phyloP scores from a whole-genome alignment of 2,329 filamentous ascomycete species.

The Calonectria multiphialidica region DNA sequence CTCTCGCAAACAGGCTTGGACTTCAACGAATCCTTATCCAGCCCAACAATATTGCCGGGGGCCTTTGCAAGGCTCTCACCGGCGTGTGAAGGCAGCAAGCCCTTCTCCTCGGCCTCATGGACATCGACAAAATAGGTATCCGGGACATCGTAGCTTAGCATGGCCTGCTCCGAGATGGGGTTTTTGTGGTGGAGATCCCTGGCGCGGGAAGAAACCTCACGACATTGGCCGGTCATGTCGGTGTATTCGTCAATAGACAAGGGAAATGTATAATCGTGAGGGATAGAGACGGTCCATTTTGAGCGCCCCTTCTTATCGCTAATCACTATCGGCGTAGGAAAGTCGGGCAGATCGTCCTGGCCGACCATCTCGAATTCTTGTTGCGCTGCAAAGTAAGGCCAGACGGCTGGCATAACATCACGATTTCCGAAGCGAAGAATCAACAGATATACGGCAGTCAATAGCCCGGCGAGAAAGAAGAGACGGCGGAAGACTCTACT shows the following conservation, averaged over 20 bases:
- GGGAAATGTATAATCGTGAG: conserved; percentile 74
- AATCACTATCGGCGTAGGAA: conserved; percentile 79
- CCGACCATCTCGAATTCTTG: conserved; percentile 76
- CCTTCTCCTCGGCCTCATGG: conserved; percentile 74
- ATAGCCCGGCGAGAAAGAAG: conserved; percentile 64
- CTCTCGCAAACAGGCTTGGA: conserved; percentile 72
- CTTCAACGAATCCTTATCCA: conserved; percentile 56
- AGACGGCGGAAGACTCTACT: conserved; percentile 69
- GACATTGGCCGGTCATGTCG: conserved; percentile 76
- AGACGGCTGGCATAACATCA: conserved; percentile 44
- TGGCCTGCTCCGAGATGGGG: conserved; percentile 57
- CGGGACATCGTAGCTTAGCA: conserved; percentile 67
- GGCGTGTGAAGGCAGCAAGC: conserved; percentile 65
- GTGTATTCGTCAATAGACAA: conserved; percentile 74
- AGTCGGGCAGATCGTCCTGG: conserved; percentile 74
- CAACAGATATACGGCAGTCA: conserved; percentile 64
- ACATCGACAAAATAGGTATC: conserved; percentile 83
- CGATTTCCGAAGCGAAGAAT: conserved; percentile 44
- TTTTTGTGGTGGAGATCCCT: conserved; percentile 57
- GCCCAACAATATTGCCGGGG: conserved; percentile 61
- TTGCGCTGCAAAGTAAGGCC: conserved; percentile 56
- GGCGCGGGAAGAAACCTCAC: conserved; percentile 72
- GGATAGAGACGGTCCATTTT: conserved; percentile 87
- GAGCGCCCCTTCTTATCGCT: conserved; percentile 73
- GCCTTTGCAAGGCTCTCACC: conserved; percentile 54